Percentiles rank a stretch among this genome's conserved stretches.
These are phyloP conservation scores for Ceratonia siliqua DNA, from an alignment of 306 rosid genomes.

Conservation along the genomic window DNA sequence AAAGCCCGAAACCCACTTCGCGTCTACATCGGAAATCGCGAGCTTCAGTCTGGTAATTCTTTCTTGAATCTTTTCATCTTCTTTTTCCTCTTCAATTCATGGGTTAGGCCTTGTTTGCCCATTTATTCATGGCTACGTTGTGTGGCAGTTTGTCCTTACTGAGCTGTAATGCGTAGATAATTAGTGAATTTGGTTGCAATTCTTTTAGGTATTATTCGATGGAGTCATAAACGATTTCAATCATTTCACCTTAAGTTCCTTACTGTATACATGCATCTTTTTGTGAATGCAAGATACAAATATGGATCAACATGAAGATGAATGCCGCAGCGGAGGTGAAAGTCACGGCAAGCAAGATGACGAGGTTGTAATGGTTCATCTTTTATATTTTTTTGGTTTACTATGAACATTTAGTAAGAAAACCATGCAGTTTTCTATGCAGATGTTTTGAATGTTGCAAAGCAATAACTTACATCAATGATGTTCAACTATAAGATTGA, in stretches of 20 bases:
- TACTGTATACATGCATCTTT: background rate
- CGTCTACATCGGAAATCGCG: too few species aligned
- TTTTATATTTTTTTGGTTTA: background rate
- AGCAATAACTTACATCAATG: background rate
- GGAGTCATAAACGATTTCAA: background rate
- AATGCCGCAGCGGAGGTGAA: conserved; percentile 53
- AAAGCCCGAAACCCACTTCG: too few species aligned
- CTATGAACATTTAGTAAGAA: background rate
- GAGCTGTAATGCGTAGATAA: background rate
- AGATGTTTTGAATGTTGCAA: background rate
- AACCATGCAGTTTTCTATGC: background rate
- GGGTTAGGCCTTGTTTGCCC: background rate
- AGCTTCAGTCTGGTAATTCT: background rate
- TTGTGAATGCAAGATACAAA: background rate
- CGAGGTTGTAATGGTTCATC: conserved; percentile 58
- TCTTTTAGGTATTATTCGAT: background rate
- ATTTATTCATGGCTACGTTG: background rate
- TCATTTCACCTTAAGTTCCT: background rate
- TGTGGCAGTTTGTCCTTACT: background rate
- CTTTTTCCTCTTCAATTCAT: background rate
- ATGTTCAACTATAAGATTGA: background rate
- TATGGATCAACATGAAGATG: conserved; percentile 77
- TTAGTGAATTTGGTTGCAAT: background rate
- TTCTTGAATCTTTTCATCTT: background rate
- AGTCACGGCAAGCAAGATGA: conserved; percentile 79